Evolutionary conservation across 257 asterid genomes (phyloP).

Genomic region (Primulina eburnea): DNA sequence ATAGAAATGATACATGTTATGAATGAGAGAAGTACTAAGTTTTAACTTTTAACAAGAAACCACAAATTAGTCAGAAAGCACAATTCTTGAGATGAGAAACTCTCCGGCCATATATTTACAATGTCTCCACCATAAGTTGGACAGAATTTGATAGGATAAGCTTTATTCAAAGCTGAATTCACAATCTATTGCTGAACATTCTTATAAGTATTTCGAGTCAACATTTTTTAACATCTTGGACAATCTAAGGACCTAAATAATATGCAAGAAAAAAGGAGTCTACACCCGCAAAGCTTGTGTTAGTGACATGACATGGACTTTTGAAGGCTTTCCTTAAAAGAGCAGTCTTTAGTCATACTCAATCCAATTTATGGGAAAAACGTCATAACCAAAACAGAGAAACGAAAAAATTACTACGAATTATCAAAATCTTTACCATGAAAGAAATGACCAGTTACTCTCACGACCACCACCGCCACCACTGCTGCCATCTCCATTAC

Average conservation of each 20-base stretch:
- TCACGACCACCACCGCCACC: conserved; percentile 37
- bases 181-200: not conserved
- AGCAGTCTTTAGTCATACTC: too few species aligned
- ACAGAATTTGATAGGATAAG: conserved; percentile 2
- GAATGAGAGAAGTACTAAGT: not conserved
- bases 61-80: not conserved
- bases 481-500: conserved; percentile 43
- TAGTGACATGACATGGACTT: not conserved
- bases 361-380: too few species aligned
- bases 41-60: conserved; percentile 10
- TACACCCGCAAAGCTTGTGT: too few species aligned
- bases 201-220: not conserved
- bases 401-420: too few species aligned
- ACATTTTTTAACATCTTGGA: not conserved
- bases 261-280: too few species aligned
- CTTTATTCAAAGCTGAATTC: not conserved
- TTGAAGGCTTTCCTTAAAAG: not conserved
- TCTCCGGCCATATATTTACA: not conserved
- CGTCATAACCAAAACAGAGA: too few species aligned
- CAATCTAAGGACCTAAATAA: not conserved
- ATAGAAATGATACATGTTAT: conserved; percentile 18
- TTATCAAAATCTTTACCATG: conserved; percentile 46
- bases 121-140: not conserved
- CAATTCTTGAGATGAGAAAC: not conserved
- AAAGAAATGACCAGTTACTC: conserved; percentile 52